phyloP scores from a whole-genome alignment of 2,329 filamentous ascomycete genomes.

The Taxawa tesnikishii region DNA sequence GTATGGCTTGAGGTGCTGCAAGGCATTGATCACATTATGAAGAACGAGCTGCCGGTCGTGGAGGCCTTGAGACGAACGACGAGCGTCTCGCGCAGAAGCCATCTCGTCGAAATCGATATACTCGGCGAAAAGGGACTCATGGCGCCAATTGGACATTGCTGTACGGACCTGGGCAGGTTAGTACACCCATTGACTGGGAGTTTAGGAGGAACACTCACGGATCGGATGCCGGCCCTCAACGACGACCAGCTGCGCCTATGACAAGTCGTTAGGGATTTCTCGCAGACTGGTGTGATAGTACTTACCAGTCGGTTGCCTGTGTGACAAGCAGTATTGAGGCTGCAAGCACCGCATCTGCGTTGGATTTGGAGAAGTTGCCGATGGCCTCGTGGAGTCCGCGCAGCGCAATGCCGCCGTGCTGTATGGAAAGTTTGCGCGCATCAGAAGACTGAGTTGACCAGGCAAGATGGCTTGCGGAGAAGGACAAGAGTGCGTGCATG shows the following conservation, averaged over 20 bases:
- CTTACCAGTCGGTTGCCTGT: conserved; percentile 93
- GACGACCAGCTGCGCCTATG: conserved; percentile 82
- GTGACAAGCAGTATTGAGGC: conserved; percentile 87
- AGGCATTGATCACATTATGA: conserved; percentile 25
- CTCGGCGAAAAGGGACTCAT: conserved; percentile 75
- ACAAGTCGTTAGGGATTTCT: conserved; percentile 9
- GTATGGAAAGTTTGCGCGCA: conserved; percentile 77
- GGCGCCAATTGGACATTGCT: conserved; percentile 83
- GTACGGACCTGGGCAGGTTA: conserved; percentile 56
- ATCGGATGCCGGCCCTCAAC: conserved; percentile 80
- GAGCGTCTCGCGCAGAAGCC: neutral
- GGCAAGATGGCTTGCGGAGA: conserved; percentile 89
- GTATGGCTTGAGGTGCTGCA: conserved; percentile 31
- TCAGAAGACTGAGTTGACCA: conserved; percentile 78
- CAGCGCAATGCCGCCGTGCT: conserved; percentile 75
- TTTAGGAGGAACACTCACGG: conserved; percentile 43
- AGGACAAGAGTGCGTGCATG: conserved; percentile 83
- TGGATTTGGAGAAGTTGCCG: conserved; percentile 68
- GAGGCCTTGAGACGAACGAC: conserved; percentile 1
- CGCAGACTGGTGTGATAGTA: conserved; percentile 7
- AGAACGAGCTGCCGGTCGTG: conserved; percentile 16
- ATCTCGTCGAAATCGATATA: conserved; percentile 43
- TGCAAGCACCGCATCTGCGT: conserved; percentile 82
- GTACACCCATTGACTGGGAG: neutral
- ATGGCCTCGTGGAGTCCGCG: conserved; percentile 84